Conservation (phyloP, 2,329 filamentous ascomycete genomes). For the Leptographium galeiforme region DNA sequence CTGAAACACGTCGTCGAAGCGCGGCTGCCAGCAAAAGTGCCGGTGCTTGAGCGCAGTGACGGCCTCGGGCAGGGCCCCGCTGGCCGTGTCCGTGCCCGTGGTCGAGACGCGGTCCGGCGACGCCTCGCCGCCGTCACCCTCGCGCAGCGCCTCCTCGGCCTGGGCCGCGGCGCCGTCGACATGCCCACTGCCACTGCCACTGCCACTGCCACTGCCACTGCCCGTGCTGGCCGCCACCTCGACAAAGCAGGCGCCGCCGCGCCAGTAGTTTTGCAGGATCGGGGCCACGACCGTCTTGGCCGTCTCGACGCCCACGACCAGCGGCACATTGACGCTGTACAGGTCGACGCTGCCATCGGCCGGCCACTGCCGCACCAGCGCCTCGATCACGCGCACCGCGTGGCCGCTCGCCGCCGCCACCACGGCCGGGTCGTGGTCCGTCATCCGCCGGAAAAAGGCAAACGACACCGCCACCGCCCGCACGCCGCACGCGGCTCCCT, state of each 20-base stretch:
- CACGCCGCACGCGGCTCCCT: conserved; percentile 57
- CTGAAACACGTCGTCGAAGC: conserved; percentile 74
- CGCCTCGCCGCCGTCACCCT: conserved; percentile 39
- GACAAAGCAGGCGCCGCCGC: conserved; percentile 70
- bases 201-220: not conserved
- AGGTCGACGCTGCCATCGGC: conserved; percentile 55
- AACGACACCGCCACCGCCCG: conserved; percentile 74
- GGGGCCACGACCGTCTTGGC: conserved; percentile 69
- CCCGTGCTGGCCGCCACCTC: conserved; percentile 42
- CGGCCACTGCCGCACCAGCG: conserved; percentile 63
- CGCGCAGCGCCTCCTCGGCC: conserved; percentile 58
- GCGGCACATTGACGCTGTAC: conserved; percentile 84
- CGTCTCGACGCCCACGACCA: conserved; percentile 60
- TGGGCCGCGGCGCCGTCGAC: conserved; percentile 37
- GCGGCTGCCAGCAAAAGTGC: conserved; percentile 90
- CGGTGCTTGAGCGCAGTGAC: conserved; percentile 45
- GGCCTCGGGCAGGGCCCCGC: not conserved
- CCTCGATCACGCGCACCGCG: conserved; percentile 64
- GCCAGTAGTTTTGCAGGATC: conserved; percentile 88
- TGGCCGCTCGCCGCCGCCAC: conserved; percentile 66
- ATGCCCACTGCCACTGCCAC: not conserved
- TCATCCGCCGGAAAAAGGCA: conserved; percentile 60
- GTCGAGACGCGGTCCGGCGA: conserved; percentile 13
- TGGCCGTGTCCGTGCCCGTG: not conserved
- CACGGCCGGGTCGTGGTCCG: conserved; percentile 69